Evolutionary conservation across 1,139 yeast species (phyloP).

Genomic region (Blastobotrys capitulatus): DNA sequence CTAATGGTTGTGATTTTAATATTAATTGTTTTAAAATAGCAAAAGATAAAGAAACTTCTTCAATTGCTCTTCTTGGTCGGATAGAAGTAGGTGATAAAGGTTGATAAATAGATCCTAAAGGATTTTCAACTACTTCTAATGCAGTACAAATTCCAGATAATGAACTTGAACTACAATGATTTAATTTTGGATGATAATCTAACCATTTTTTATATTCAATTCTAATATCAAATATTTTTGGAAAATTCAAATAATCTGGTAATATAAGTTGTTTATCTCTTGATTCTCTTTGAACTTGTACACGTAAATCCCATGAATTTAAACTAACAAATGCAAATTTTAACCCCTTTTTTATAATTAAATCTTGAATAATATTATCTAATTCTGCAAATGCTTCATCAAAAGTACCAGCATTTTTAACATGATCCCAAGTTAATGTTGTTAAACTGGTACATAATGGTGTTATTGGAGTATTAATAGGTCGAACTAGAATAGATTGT

Average conservation of each 20-base stretch:
- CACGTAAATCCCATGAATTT: conserved; percentile 65
- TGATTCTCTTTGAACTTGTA: conserved; percentile 75
- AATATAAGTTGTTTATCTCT: conserved; percentile 66
- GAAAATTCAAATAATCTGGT: conserved; percentile 71
- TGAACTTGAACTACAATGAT: conserved; percentile 46
- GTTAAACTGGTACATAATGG: conserved; percentile 48
- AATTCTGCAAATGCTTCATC: conserved; percentile 55
- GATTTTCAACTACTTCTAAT: conserved; percentile 44
- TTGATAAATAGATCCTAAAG: conserved; percentile 10
- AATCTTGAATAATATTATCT: conserved; percentile 45
- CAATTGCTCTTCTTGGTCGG: conserved; percentile 37
- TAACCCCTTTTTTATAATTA: conserved; percentile 37
- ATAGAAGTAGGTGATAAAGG: conserved; percentile 10
- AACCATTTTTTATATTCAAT: conserved; percentile 73
- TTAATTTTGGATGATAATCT: conserved; percentile 55
- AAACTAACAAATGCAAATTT: conserved; percentile 66
- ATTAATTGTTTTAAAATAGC: conserved; percentile 48
- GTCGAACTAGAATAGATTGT: conserved; percentile 51
- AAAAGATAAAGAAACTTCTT: conserved; percentile 39
- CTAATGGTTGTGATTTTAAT: conserved; percentile 49
- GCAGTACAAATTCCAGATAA: conserved; percentile 53
- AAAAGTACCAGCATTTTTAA: conserved; percentile 45
- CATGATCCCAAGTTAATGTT: conserved; percentile 58
- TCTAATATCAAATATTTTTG: conserved; percentile 70
- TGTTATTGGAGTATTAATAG: conserved; percentile 64